A percentile compares a stretch with the other conserved stretches of the same genome.
These are phyloP conservation scores for Neonectria magnoliae DNA, from an alignment of 2,329 filamentous ascomycete species.

Conservation along the genomic window DNA sequence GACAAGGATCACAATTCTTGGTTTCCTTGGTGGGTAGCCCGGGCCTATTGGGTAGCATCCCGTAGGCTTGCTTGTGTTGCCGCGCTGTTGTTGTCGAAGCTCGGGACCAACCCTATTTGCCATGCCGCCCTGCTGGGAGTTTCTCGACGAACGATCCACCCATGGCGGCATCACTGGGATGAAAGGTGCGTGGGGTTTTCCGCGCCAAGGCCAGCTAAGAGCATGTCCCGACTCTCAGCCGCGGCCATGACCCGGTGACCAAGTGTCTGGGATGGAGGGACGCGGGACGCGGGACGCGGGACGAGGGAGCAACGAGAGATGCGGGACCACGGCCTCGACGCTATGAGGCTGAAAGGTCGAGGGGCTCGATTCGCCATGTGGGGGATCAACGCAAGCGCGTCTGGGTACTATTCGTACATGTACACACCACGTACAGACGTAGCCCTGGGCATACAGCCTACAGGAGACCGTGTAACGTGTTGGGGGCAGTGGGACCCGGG, in stretches of 20 bases:
- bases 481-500: constrained; percentile 31
- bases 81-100: constrained; percentile 31
- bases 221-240: constrained; percentile 4
- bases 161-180: constrained; percentile 6
- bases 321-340: constrained; percentile 4
- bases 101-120: constrained; percentile 41
- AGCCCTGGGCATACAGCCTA: constrained; percentile 6
- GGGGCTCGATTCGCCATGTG: constrained; percentile 34
- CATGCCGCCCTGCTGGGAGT: constrained; percentile 23
- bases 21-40: constrained; percentile 24
- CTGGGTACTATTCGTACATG: not conserved
- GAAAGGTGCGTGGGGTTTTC: constrained; percentile 19
- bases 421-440: not conserved
- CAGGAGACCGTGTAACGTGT: constrained; percentile 16
- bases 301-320: not conserved
- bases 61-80: constrained; percentile 34
- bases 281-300: not conserved
- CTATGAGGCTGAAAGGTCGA: constrained; percentile 39
- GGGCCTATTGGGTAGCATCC: constrained; percentile 31
- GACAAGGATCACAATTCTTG: constrained; percentile 25
- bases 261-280: constrained; percentile 12
- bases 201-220: constrained; percentile 14
- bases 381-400: constrained; percentile 36
- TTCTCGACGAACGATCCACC: constrained; percentile 14
- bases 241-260: constrained; percentile 14